phyloP scores from a whole-genome alignment of 345 rosid species.

The Limnanthes douglasii region DNA sequence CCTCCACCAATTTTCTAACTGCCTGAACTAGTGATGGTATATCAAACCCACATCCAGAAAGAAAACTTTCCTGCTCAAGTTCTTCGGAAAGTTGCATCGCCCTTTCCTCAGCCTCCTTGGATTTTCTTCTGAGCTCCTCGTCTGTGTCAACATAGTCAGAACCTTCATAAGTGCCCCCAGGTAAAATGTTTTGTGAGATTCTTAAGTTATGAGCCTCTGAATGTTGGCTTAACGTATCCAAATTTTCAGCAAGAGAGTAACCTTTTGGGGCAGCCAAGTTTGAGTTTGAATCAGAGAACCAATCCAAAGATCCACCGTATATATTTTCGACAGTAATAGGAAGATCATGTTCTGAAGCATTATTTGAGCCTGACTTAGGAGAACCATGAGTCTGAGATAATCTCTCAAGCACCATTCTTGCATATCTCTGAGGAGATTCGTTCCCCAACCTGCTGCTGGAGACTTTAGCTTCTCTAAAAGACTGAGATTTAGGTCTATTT shows the following conservation, averaged over 20 bases:
- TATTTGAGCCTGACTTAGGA: slow-evolving; percentile 30
- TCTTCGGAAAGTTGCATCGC: slow-evolving; percentile 50
- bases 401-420: slow-evolving; percentile 78
- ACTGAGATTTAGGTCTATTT: slow-evolving; percentile 43
- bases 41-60: slow-evolving; percentile 41
- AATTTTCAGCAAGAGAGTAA: slow-evolving; percentile 27
- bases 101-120: slow-evolving; percentile 68
- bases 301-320: slow-evolving; percentile 36
- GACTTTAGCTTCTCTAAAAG: slow-evolving; percentile 60
- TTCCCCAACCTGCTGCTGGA: slow-evolving; percentile 44
- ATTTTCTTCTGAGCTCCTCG: slow-evolving; percentile 39
- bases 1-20: slow-evolving; percentile 40
- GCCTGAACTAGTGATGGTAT: slow-evolving; percentile 43
- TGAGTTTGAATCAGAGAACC: slow-evolving; percentile 24
- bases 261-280: slow-evolving; percentile 23
- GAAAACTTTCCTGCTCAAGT: slow-evolving; percentile 42
- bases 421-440: slow-evolving; percentile 71
- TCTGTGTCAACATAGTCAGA: slow-evolving; percentile 20
- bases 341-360: slow-evolving; percentile 18
- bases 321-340: slow-evolving; percentile 83
- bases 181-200: slow-evolving; percentile 14
- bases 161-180: slow-evolving; percentile 14
- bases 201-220: slow-evolving; percentile 17
- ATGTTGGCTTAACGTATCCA: slow-evolving; percentile 21
- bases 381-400: slow-evolving; percentile 42